Percentiles rank a stretch among this genome's conserved stretches.
Conservation (phyloP, 2,329 filamentous ascomycete species). For the Akanthomyces uredinophilus region DNA sequence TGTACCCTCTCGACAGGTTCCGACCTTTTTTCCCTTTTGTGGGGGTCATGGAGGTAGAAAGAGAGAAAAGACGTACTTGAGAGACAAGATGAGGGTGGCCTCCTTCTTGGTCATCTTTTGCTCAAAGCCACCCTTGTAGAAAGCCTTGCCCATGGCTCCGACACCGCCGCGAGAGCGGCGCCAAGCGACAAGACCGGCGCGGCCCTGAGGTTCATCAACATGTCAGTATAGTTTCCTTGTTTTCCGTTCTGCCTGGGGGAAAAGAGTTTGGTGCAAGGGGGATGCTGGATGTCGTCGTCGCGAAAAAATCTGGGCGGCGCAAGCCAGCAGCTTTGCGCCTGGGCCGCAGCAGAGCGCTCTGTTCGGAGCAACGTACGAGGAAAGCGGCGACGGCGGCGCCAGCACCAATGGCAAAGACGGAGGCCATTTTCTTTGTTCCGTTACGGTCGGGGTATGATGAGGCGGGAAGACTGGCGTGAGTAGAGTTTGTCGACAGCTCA, state of each 20-base stretch:
- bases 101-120: constrained; percentile 88
- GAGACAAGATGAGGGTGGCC: constrained; percentile 82
- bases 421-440: constrained; percentile 30
- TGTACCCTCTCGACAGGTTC: too few species aligned
- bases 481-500: not conserved
- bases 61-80: constrained; percentile 57
- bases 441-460: not conserved
- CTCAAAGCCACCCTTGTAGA: constrained; percentile 99
- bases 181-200: constrained; percentile 85
- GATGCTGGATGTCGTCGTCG: not conserved
- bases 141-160: constrained; percentile 79
- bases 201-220: constrained; percentile 57
- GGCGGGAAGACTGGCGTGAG: not conserved
- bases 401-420: constrained; percentile 41
- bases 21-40: too few species aligned
- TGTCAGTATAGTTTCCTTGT: constrained; percentile 14
- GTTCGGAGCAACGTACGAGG: constrained; percentile 33
- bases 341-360: not conserved
- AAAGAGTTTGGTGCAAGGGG: not conserved
- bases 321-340: not conserved
- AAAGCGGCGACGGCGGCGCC: constrained; percentile 49
- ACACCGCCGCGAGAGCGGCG: constrained; percentile 74
- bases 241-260: not conserved
- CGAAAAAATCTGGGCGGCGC: not conserved
- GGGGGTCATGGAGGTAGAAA: not conserved